Conservation (phyloP, 176 grass and related monocot species). For the Avena insularis region DNA sequence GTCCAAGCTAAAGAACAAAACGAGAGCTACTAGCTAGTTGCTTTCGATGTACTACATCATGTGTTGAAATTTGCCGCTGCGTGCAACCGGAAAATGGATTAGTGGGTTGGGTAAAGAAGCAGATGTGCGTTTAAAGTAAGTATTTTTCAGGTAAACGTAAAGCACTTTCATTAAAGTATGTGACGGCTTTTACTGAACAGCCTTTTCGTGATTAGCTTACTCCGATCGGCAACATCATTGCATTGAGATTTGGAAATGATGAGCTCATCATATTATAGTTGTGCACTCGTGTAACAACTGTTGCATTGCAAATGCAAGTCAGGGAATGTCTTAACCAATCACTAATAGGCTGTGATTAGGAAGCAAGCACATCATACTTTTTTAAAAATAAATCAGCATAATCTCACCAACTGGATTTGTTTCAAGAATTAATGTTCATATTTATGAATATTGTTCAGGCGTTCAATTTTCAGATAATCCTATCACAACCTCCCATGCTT, state of each 20-base stretch:
- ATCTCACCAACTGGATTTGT: neutral
- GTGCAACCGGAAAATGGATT: constrained; percentile 15
- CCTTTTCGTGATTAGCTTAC: constrained; percentile 42
- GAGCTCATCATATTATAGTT: neutral
- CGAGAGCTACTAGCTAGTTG: constrained; percentile 12
- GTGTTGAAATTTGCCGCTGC: constrained; percentile 48
- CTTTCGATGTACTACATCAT: constrained; percentile 47
- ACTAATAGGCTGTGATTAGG: neutral
- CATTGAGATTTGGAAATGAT: constrained; percentile 43
- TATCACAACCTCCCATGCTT: neutral
- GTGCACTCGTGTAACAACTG: neutral
- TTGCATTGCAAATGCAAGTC: neutral
- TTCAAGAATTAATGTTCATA: neutral
- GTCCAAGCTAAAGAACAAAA: constrained; percentile 42
- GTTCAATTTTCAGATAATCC: neutral
- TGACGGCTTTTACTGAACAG: constrained; percentile 28
- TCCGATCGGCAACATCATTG: constrained; percentile 37
- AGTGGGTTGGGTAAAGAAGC: constrained; percentile 61
- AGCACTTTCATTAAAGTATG: constrained; percentile 46
- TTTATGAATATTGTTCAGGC: neutral
- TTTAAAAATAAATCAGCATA: neutral
- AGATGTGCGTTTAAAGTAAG: constrained; percentile 30
- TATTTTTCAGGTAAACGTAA: constrained; percentile 40
- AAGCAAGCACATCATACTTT: neutral
- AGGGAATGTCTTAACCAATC: neutral